These are phyloP conservation scores for Toxicodendron radicans DNA, from an alignment of 345 rosid genomes.

Conservation along the genomic window DNA sequence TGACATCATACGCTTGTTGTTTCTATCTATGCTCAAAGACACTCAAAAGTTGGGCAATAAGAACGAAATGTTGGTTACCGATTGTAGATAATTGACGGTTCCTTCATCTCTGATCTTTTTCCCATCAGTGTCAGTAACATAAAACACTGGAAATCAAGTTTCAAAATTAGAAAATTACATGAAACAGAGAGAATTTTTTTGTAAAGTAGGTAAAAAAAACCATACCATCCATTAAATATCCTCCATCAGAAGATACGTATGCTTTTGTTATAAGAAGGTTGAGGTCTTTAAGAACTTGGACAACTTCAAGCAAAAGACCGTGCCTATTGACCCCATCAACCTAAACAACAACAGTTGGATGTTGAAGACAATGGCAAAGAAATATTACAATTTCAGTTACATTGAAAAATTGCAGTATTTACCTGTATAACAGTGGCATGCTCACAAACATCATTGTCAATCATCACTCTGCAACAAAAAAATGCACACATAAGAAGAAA, in stretches of 20 bases:
- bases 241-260: slow-evolving; percentile 53
- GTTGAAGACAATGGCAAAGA: neutral
- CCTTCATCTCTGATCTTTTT: slow-evolving; percentile 25
- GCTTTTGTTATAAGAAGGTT: slow-evolving; percentile 49
- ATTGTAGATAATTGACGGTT: slow-evolving; percentile 26
- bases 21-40: neutral
- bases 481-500: neutral
- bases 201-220: neutral
- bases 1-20: neutral
- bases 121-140: slow-evolving; percentile 30
- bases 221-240: slow-evolving; percentile 62
- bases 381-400: neutral
- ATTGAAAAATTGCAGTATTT: neutral
- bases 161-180: neutral
- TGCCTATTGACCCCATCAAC: slow-evolving; percentile 46
- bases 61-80: slow-evolving; percentile 28
- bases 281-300: slow-evolving; percentile 49
- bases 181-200: neutral
- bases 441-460: slow-evolving; percentile 42
- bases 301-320: slow-evolving; percentile 49
- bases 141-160: slow-evolving; percentile 36
- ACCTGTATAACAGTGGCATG: slow-evolving; percentile 53
- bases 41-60: neutral
- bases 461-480: slow-evolving; percentile 40
- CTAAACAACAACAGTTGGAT: slow-evolving; percentile 14